Evolutionary conservation across 73 alveolate genomes (phyloP).

Genomic region (Tetrahymena elliotti): DNA sequence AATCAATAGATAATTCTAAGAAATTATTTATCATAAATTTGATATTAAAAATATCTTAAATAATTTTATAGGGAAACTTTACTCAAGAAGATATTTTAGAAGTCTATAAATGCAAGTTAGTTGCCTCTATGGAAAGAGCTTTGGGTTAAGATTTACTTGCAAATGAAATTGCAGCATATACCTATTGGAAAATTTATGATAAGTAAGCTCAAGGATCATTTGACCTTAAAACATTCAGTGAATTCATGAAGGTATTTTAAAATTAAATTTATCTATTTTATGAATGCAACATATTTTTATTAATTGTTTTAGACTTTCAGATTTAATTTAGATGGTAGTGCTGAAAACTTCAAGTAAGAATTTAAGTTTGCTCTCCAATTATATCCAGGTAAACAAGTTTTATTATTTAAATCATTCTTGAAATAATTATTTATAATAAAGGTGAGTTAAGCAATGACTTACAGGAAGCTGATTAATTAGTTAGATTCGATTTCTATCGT

Average conservation of each 20-base stretch:
- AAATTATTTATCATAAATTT: too few relatives aligned
- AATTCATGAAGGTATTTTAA: conserved; percentile 18
- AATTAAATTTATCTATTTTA: too few relatives aligned
- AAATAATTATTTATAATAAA: neutral
- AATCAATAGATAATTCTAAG: neutral
- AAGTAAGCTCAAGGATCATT: conserved; percentile 40
- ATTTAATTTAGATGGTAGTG: neutral
- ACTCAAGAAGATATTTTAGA: conserved; percentile 38
- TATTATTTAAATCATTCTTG: neutral
- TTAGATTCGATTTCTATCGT: neutral
- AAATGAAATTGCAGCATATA: conserved; percentile 46
- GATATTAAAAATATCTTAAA: neutral
- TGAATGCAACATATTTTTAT: too few relatives aligned
- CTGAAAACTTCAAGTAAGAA: neutral
- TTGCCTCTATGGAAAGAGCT: conserved; percentile 47
- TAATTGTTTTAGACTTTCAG: neutral
- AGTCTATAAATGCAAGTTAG: conserved; percentile 37
- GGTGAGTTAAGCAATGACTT: neutral
- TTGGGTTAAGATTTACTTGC: conserved; percentile 49
- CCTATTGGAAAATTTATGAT: conserved; percentile 47
- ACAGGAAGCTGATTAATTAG: neutral
- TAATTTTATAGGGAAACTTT: neutral
- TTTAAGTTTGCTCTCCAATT: neutral
- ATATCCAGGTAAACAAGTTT: neutral
- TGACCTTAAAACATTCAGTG: conserved; percentile 10